phyloP scores from a whole-genome alignment of 306 rosid genomes.

The Fragaria iinumae region DNA sequence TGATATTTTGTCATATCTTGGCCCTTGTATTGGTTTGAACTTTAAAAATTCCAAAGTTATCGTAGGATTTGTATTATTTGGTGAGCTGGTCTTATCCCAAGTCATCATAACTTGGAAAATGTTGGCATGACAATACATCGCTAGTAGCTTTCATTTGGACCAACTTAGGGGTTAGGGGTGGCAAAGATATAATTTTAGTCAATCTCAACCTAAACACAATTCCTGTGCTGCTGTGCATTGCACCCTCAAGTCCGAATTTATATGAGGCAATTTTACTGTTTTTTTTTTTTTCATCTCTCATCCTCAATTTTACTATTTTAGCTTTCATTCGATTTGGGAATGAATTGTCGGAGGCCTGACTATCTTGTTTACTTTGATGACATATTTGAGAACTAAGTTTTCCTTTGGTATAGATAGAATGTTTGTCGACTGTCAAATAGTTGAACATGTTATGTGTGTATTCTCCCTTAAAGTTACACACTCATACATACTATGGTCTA shows the following conservation, averaged over 20 bases:
- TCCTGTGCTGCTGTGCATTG: not conserved
- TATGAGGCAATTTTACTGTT: not conserved
- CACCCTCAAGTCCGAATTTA: not conserved
- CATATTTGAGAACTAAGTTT: not conserved
- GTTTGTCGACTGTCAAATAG: not conserved
- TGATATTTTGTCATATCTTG: not conserved
- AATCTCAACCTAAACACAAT: not conserved
- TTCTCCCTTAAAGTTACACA: not conserved
- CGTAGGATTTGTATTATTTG: not conserved
- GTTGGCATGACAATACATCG: not conserved
- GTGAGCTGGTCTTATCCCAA: not conserved
- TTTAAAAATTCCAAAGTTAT: not conserved
- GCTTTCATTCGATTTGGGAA: not conserved
- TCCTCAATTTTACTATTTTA: no score
- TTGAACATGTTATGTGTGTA: not conserved
- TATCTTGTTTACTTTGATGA: not conserved
- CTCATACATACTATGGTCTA: not conserved
- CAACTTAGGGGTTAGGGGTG: not conserved
- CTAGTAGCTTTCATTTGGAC: not conserved
- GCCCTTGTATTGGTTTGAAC: not conserved
- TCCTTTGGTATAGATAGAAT: not conserved
- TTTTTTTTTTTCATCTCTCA: no score
- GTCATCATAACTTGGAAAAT: conserved; percentile 8
- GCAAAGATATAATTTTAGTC: not conserved
- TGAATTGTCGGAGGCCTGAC: not conserved